Evolutionary conservation across 1,284 basidiomycete genomes (phyloP).

Genomic region (Anthracocystis walkeri): DNA sequence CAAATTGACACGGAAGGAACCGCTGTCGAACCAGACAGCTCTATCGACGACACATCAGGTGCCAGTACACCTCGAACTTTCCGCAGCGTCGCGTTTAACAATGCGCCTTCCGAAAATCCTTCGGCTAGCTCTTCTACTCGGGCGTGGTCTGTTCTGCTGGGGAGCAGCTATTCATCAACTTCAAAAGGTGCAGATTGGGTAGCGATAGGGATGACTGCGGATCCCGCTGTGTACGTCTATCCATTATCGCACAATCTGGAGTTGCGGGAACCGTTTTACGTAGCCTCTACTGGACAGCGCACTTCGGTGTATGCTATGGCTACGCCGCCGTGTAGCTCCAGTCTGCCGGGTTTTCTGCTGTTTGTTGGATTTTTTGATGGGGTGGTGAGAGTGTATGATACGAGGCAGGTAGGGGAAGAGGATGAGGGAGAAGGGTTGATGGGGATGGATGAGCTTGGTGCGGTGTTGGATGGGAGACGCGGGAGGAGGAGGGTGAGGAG

Average conservation of each 20-base stretch:
- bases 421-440: neutral
- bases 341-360: constrained; percentile 35
- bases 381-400: constrained; percentile 46
- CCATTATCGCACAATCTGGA: neutral
- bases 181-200: constrained; percentile 8
- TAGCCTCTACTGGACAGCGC: constrained; percentile 14
- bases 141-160: constrained; percentile 39
- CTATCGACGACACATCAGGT: constrained; percentile 6
- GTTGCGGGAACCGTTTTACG: constrained; percentile 18
- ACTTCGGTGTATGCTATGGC: constrained; percentile 42
- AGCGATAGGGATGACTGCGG: constrained; percentile 31
- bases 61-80: constrained; percentile 21
- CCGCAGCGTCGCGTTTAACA: constrained; percentile 43
- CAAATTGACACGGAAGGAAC: constrained; percentile 9
- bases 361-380: constrained; percentile 54
- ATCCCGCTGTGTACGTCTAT: constrained; percentile 36
- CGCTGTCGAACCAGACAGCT: neutral
- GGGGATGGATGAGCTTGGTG: constrained; percentile 2
- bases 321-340: constrained; percentile 5
- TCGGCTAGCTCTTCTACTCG: constrained; percentile 1
- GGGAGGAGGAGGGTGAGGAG: neutral
- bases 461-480: neutral
- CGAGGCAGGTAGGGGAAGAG: constrained; percentile 7
- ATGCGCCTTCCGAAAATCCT: constrained; percentile 15
- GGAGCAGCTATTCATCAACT: neutral